Evolutionary conservation across 305 asterid genomes (phyloP), one percentile per base, ranked within the genome.

Genomic region (Withania somnifera): DNA sequence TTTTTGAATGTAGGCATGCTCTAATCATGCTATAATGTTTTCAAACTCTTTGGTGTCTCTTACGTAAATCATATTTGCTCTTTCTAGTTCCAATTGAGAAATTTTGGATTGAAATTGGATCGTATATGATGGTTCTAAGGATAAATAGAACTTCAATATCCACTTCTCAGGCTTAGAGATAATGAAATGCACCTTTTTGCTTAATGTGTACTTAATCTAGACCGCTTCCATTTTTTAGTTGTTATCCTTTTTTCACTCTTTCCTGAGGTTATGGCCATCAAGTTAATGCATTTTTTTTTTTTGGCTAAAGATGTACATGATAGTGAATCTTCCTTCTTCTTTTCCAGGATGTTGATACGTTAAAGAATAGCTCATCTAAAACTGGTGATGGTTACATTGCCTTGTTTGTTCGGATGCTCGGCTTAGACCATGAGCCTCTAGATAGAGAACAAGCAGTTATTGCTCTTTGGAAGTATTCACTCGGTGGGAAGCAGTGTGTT

Each of bases 381-480:
- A 85, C 87, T 4, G 83, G 85, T 69, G 98, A 90, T 80, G 86
- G 89, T 78, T 87, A 92, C 67, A 86, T 92, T 69, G 87, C 93
- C 8, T 85, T 91, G 85, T 95, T 93, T 85, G 81, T 92, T 78
- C 90, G 97, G 78, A 91, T 92, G 97, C 97, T 95, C 71, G 98
- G 98, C 47, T 83, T 95, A 38, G 98, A 93, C 86, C 90, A 95
- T 68, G 90, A 90, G 87, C 91, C 89, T 80, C 90, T 73, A 71
- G 98, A 95, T 66, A 92, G 97, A 86, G 95, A 92, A 86, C 93
- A 92, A 54, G 97, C 98, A 34, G 85, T 91, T 60, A 89, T 86
- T 67, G 89, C 97, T 71, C 90, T 95, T 8, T 95, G 97, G 98
- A 90, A 90, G 83, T 93, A 93, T 84, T 87, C 98, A 53, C 94